These are phyloP conservation scores for Ganoderma lucidum DNA, from an alignment of 1,284 basidiomycete genomes.

Conservation along the genomic window DNA sequence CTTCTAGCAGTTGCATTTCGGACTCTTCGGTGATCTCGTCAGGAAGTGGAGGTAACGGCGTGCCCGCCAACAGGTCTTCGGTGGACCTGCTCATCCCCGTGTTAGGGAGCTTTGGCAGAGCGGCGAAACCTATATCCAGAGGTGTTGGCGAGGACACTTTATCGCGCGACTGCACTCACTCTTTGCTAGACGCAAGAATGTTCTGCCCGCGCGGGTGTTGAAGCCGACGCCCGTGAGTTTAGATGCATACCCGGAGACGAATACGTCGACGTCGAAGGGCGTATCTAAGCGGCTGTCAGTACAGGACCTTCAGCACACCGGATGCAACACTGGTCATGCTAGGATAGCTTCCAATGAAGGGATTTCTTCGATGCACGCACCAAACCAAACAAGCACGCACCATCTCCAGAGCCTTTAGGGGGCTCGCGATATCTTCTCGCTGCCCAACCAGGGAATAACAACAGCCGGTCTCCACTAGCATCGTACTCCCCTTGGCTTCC, in stretches of 20 bases:
- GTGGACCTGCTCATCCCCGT: slow-evolving; percentile 50
- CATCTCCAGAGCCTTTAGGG: slow-evolving; percentile 22
- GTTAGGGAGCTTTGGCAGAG: slow-evolving; percentile 57
- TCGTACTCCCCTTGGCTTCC: slow-evolving; percentile 33
- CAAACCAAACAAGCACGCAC: slow-evolving; percentile 22
- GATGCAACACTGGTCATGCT: not conserved
- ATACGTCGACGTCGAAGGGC: slow-evolving; percentile 73
- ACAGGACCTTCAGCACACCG: not conserved
- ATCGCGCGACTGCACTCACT: slow-evolving; percentile 50
- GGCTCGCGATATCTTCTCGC: slow-evolving; percentile 43
- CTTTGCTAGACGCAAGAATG: slow-evolving; percentile 81
- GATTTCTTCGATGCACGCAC: not conserved
- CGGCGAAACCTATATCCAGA: slow-evolving; percentile 60
- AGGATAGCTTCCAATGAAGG: not conserved
- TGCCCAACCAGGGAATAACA: slow-evolving; percentile 53
- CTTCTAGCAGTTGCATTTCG: slow-evolving; percentile 60
- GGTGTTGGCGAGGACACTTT: not conserved
- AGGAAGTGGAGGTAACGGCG: slow-evolving; percentile 64
- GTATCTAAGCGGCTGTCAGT: slow-evolving; percentile 41
- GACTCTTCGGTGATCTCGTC: slow-evolving; percentile 67
- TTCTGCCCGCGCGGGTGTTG: slow-evolving; percentile 75
- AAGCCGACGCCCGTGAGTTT: slow-evolving; percentile 66
- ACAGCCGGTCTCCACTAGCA: slow-evolving; percentile 42
- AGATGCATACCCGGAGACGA: slow-evolving; percentile 79
- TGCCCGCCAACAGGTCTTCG: slow-evolving; percentile 53